Base-by-base conservation (phyloP, 805 yeast genomes). In the Candida ficus region DNA sequence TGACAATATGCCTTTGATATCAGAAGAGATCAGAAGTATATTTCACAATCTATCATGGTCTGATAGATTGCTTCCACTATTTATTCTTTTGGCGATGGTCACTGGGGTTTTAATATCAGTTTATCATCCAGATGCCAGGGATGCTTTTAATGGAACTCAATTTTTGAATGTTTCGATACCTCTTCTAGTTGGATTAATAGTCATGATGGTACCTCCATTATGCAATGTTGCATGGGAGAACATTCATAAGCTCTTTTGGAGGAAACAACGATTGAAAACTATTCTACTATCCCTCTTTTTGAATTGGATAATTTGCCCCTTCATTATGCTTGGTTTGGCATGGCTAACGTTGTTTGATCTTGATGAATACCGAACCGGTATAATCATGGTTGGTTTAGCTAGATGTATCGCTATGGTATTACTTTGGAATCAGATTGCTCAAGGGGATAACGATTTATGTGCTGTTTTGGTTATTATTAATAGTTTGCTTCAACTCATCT, bases 341-440 rank as follows among this genome's bases (percentile, higher is more conserved):
- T 76, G 82, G 83, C 49, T 70, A 32, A 63, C 67, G 0, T 48
- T 77, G 35, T 71, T 71, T 41, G 71, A 75, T 41, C 50, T 65
- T 37, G 58, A 58, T 7, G 82, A 73, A 40, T 72, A 71, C 41
- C 58, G 82, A 31, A 61, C 58, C 30, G 82, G 82, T 2, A 64
- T 77, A n/a, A 73, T 77, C 23, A 68, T 77, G 72, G 73, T 77
- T 34, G 83, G 83, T 1, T 42, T 73, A 27, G 82, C 80, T 6
- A 58, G 82, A 43, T 76, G 83, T 52, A 75, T 76, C 46, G 83
- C 82, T 18, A 76, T 77, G 82, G 83, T 76, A 1, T 57, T 77
- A 37, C 54, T 76, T 21, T 76, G 82, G 83, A 76, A 71, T 50
- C 68, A 71, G 23, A 60, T 77, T 14, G 76, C 80, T 3, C 67